Conservation (phyloP, 2,329 filamentous ascomycete genomes). For the Hirsutella thompsonii region DNA sequence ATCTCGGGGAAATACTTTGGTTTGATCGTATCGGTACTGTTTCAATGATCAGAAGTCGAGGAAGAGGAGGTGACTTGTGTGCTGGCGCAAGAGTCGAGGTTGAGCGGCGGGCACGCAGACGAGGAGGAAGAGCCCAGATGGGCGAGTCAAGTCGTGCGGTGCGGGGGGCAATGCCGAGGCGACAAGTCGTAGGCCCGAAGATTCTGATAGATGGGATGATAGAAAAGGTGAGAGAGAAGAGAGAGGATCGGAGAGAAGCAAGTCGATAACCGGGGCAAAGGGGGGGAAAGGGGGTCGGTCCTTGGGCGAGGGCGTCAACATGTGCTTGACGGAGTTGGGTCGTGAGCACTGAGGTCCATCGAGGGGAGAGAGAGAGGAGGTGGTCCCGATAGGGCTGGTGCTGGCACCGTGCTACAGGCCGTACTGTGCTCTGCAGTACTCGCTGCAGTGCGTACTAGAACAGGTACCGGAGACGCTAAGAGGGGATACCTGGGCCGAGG, state of each 20-base stretch:
- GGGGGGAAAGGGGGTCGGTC: not conserved
- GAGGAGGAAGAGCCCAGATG: not conserved
- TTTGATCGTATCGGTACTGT: too few species aligned
- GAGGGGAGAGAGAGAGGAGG: not conserved
- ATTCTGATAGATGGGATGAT: not conserved
- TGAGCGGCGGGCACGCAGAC: too few species aligned
- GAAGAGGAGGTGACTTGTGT: too few species aligned
- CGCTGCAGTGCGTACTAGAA: too few species aligned
- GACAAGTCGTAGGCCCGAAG: not conserved
- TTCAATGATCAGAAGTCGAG: too few species aligned
- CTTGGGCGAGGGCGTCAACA: not conserved
- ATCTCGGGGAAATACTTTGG: too few species aligned
- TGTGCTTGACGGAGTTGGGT: slow-evolving; percentile 1
- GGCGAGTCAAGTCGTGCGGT: slow-evolving; percentile 1
- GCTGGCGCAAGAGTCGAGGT: too few species aligned
- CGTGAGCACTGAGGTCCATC: too few species aligned
- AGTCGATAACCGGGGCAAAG: not conserved
- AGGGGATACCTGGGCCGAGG: too few species aligned
- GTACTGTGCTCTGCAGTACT: not conserved
- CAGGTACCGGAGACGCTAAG: too few species aligned
- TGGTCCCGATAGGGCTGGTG: not conserved
- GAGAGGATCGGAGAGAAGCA: not conserved
- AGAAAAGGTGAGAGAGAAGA: not conserved
- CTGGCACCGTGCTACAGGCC: not conserved
- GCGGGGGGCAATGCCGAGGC: not conserved